These are phyloP conservation scores for Hymenoscyphus scutula DNA, from an alignment of 2,329 filamentous ascomycete genomes.

Conservation along the genomic window DNA sequence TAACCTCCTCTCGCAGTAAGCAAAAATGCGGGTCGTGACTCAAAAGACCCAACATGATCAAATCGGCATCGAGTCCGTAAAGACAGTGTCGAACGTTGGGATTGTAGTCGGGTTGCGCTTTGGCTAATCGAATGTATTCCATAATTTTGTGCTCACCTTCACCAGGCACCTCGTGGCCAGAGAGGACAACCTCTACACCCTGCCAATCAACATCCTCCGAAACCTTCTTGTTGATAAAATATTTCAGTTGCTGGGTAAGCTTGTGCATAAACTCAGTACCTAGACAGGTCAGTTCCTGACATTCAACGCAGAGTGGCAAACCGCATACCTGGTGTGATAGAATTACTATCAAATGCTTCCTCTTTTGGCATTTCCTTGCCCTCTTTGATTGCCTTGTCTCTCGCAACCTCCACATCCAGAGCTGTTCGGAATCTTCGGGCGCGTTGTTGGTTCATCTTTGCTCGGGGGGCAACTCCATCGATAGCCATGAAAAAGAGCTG, in stretches of 20 bases:
- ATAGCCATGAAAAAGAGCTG: constrained; percentile 99
- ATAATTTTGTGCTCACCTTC: constrained; percentile 99
- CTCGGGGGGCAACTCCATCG: constrained; percentile 92
- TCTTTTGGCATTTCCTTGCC: constrained; percentile 93
- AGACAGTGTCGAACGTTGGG: constrained; percentile 93
- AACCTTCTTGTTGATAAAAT: constrained; percentile 98
- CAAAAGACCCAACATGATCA: constrained; percentile 96
- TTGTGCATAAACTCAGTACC: constrained; percentile 94
- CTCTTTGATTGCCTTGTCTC: constrained; percentile 86
- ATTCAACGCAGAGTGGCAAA: neutral
- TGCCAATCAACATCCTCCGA: constrained; percentile 98
- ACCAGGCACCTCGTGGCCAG: constrained; percentile 94
- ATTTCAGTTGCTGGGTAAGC: constrained; percentile 88
- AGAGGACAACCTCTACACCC: constrained; percentile 91
- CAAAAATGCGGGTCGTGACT: constrained; percentile 99
- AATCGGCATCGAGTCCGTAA: constrained; percentile 93
- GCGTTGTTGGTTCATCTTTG: constrained; percentile 99
- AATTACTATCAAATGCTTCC: constrained; percentile 96
- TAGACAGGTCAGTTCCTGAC: constrained; percentile 38
- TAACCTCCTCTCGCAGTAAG: constrained; percentile 93
- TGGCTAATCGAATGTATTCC: constrained; percentile 98
- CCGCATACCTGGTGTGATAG: constrained; percentile 78
- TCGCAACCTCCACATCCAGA: constrained; percentile 81
- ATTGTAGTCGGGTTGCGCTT: constrained; percentile 90
- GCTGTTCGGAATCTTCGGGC: constrained; percentile 93